A percentile compares a stretch with the other conserved stretches of the same genome.
Conservation (phyloP, 2,329 filamentous ascomycete genomes). For the Sordariomycetes sp. region DNA sequence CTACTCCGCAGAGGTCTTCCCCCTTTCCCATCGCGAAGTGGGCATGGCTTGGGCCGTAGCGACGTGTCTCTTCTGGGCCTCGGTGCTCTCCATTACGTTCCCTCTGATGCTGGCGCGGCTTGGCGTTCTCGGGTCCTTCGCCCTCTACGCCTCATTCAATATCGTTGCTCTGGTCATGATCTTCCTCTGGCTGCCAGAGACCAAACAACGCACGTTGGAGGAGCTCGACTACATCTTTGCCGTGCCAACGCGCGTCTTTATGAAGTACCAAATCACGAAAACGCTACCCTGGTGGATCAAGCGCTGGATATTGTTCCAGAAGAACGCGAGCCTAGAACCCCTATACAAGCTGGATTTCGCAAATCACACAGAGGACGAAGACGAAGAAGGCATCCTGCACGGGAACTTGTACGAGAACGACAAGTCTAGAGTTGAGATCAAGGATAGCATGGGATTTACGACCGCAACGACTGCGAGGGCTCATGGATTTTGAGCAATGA, state of each 20-base stretch:
- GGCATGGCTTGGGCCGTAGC: conserved; percentile 53
- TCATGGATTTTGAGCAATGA: neutral
- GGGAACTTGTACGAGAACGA: neutral
- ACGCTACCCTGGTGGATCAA: conserved; percentile 28
- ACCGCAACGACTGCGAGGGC: neutral
- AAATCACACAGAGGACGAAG: conserved; percentile 1
- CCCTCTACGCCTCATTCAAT: conserved; percentile 38
- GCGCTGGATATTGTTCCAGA: conserved; percentile 6
- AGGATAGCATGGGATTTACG: conserved; percentile 2
- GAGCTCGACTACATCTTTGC: conserved; percentile 40
- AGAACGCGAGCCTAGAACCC: conserved; percentile 2
- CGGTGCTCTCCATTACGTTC: conserved; percentile 36
- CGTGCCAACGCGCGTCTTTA: conserved; percentile 29
- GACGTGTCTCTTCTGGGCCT: conserved; percentile 43
- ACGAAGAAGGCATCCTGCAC: neutral
- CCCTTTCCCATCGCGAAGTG: conserved; percentile 48
- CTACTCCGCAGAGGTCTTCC: conserved; percentile 52
- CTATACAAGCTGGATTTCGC: conserved; percentile 2
- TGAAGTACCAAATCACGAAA: conserved; percentile 26
- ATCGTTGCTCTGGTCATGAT: conserved; percentile 34
- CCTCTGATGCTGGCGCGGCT: conserved; percentile 31
- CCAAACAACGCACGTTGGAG: conserved; percentile 39
- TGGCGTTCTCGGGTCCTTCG: conserved; percentile 20
- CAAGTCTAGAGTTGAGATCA: conserved; percentile 3
- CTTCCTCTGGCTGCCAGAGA: conserved; percentile 40